Evolutionary conservation across 306 rosid species (phyloP).

Genomic region (Quercus glauca): DNA sequence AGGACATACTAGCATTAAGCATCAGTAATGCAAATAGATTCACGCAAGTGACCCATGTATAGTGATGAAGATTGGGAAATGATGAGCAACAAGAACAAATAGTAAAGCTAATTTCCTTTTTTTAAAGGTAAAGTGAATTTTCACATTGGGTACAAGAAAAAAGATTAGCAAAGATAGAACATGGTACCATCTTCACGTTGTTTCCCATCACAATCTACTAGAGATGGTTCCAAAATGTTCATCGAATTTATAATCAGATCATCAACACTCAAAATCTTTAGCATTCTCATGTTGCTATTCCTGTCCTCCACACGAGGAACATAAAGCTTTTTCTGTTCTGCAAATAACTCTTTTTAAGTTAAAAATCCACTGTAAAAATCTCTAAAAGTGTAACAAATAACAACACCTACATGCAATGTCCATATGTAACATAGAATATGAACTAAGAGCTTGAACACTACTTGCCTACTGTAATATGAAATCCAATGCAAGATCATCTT

Average conservation of each 20-base stretch:
- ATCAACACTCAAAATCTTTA: background rate
- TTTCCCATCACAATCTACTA: constrained; percentile 3
- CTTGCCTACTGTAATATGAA: background rate
- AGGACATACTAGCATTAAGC: background rate
- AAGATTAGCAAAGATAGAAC: background rate
- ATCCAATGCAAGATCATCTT: background rate
- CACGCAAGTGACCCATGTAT: background rate
- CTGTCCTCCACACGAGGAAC: constrained; percentile 8
- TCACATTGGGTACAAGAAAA: background rate
- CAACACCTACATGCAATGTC: too few species aligned
- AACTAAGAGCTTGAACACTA: background rate
- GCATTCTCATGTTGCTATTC: constrained; percentile 16
- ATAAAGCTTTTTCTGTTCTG: constrained; percentile 1
- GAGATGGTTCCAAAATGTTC: background rate
- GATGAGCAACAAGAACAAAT: background rate
- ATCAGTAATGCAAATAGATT: background rate
- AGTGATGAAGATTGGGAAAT: background rate
- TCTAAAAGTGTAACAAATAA: background rate
- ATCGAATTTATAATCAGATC: background rate
- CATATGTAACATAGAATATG: background rate
- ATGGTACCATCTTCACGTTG: constrained; percentile 3
- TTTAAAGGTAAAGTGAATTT: background rate
- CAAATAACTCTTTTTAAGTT: background rate
- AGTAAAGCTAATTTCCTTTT: background rate
- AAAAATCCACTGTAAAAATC: background rate